Evolutionary conservation across 2,329 filamentous ascomycete species (phyloP), one percentile per base, ranked within the genome.

Genomic region (Phyllosticta paracitricarpa): DNA sequence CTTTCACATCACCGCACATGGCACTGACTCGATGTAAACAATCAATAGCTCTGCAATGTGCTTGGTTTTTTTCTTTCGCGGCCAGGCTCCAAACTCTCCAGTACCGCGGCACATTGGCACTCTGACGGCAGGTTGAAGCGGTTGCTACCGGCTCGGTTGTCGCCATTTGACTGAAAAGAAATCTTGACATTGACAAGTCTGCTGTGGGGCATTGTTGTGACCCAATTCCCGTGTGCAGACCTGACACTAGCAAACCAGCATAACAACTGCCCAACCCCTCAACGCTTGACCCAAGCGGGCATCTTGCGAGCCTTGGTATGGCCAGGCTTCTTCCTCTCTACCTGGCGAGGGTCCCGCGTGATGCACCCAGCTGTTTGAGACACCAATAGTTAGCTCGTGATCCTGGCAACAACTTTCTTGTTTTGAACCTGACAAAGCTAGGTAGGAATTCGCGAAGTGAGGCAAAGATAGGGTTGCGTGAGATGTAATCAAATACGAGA

Each of bases 291-390:
- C 94, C 95, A 99, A 69, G 94, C 84, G 63, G 93, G 93, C 85
- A 89, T 95, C 86, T 99, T 99, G 78, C 94, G 89, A 62, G 94
- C 93, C 83, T 99, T 99, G 78, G 96, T 77, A 71, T 91, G 90
- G 68, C 94, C 95, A 62, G 91, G 85, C 84, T 99, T 97, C 87
- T 99, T 99, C 75, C 94, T 93, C 79, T 99, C 94, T 67, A 99
- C 95, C 71, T 82, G 86, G 78, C 93, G 91, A 62, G 87, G 84
- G 79, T 99, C 93, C 71, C 93, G 88, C 58, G 92, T 95, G 65
- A 99, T 84, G 75, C 89, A 91, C 65, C 95, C 95, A 73, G 93
- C 94, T 99, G 75, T 61, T 69, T 67, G 62, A 64, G 59, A 56
- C 65, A 62, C 63, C 64, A 57, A 60, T 64, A 62, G 75, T 84